Evolutionary conservation across 106 monocot species (phyloP).

Genomic region (Narthecium ossifragum): DNA sequence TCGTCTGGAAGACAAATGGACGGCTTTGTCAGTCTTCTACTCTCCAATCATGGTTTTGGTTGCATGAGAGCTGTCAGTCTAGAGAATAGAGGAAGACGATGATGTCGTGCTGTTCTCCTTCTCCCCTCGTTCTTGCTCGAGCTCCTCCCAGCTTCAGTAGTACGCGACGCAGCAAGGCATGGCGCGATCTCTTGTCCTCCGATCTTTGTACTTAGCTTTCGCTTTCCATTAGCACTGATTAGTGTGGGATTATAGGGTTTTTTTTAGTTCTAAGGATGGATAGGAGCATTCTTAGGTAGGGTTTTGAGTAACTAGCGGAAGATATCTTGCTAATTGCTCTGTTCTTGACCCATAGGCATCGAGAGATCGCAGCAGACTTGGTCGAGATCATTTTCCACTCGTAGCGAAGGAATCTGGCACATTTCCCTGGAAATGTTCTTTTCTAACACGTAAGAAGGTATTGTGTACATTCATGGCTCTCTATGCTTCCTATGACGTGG

Average conservation of each 20-base stretch:
- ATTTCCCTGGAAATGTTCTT: no score
- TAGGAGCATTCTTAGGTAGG: background rate
- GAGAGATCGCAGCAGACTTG: no score
- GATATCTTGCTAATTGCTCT: no score
- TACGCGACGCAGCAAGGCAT: background rate
- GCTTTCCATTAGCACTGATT: background rate
- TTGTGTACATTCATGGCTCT: background rate
- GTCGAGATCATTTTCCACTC: no score
- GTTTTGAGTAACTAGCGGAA: background rate
- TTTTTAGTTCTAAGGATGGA: background rate
- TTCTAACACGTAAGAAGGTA: background rate
- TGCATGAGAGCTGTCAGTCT: no score
- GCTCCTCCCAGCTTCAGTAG: background rate
- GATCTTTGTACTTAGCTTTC: background rate
- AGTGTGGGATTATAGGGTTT: background rate
- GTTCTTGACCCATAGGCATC: no score
- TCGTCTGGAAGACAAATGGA: no score
- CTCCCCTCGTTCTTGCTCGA: background rate
- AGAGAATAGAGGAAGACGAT: background rate
- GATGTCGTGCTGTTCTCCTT: constrained; percentile 1
- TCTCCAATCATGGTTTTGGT: no score
- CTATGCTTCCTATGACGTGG: background rate
- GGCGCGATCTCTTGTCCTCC: no score
- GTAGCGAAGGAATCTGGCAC: no score
- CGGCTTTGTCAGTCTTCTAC: no score